Conservation (phyloP, 352 stramenopile species). For the Pythium monospermum region DNA sequence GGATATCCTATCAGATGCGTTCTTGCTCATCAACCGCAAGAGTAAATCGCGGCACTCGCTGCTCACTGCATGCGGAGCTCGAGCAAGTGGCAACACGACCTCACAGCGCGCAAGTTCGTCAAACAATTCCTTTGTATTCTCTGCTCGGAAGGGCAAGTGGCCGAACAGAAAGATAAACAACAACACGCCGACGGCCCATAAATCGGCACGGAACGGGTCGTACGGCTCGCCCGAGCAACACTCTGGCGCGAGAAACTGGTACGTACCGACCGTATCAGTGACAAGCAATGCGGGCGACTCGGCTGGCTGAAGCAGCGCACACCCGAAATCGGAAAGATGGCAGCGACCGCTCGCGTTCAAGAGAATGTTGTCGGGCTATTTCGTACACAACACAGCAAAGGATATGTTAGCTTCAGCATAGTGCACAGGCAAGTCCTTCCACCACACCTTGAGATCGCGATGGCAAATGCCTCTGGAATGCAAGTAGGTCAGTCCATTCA, state of each 20-base stretch:
- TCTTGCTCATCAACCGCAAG: conserved; percentile 39
- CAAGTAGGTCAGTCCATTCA: conserved; percentile 78
- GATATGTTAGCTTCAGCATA: no score
- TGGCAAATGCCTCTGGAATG: conserved; percentile 76
- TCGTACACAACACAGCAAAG: not conserved
- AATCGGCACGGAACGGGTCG: conserved; percentile 76
- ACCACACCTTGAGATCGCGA: conserved; percentile 86
- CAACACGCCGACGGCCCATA: conserved; percentile 83
- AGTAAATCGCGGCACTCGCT: conserved; percentile 45
- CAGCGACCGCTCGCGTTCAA: conserved; percentile 74
- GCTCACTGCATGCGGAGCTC: conserved; percentile 23
- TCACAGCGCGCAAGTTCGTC: conserved; percentile 62
- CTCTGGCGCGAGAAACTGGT: conserved; percentile 87
- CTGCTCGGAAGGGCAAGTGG: conserved; percentile 69
- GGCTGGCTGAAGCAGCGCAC: conserved; percentile 36
- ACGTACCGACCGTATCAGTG: conserved; percentile 85
- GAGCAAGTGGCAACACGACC: conserved; percentile 25
- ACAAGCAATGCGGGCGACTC: conserved; percentile 22
- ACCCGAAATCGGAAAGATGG: conserved; percentile 87
- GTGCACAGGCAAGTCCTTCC: no score
- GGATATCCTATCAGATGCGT: conserved; percentile 46
- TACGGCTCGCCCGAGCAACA: conserved; percentile 80
- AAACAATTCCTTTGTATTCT: conserved; percentile 71
- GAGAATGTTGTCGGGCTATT: conserved; percentile 83
- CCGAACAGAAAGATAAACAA: conserved; percentile 87